Evolutionary conservation across 805 yeast genomes (phyloP).

Genomic region (Hanseniaspora pseudoguilliermondii): DNA sequence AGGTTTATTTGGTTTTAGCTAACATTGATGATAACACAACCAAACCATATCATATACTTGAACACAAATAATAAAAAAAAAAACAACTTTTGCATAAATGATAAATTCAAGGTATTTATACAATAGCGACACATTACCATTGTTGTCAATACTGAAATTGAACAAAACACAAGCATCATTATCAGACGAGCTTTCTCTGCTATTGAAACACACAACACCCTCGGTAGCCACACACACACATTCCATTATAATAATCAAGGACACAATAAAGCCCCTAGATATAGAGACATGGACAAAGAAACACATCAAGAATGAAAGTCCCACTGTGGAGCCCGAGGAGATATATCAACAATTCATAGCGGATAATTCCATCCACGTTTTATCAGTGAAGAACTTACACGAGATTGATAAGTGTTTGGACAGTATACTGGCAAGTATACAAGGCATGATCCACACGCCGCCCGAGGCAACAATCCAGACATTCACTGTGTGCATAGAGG

Average conservation of each 20-base stretch:
- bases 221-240: background rate
- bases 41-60: too few relatives aligned
- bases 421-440: background rate
- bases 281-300: background rate
- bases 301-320: background rate
- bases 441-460: background rate
- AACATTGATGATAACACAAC: too few relatives aligned
- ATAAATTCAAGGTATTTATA: background rate
- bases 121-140: background rate
- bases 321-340: background rate
- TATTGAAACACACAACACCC: slow-evolving; percentile 1
- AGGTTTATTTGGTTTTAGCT: too few relatives aligned
- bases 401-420: background rate
- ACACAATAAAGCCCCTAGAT: background rate
- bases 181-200: slow-evolving; percentile 2
- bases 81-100: background rate
- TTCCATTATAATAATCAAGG: slow-evolving; percentile 1
- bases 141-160: background rate
- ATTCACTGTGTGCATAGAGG: slow-evolving; percentile 1
- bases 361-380: background rate
- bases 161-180: background rate
- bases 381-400: background rate
- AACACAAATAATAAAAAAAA: background rate
- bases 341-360: background rate
- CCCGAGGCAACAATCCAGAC: background rate